phyloP scores from a whole-genome alignment of 352 stramenopile species.

The Thalassiosira hispida region DNA sequence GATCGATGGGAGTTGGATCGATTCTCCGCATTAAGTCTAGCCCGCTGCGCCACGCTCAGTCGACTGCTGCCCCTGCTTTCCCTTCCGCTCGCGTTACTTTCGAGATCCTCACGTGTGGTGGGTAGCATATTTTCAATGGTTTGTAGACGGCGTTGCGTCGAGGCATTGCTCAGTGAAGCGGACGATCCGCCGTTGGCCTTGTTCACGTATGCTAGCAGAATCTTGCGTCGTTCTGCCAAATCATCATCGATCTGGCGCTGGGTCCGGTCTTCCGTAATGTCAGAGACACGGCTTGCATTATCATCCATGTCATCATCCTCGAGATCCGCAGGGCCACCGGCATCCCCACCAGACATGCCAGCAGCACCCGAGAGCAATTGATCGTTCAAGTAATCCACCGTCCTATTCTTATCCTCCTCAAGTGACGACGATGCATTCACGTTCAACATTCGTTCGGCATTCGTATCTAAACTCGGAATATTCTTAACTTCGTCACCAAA shows the following conservation, averaged over 20 bases:
- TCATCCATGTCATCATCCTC: constrained; percentile 42
- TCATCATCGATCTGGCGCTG: constrained; percentile 57
- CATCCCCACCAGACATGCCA: background rate
- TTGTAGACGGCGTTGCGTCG: constrained; percentile 36
- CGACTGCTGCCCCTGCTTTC: constrained; percentile 36
- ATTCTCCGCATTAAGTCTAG: constrained; percentile 66
- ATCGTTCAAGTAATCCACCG: constrained; percentile 14
- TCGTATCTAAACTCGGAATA: constrained; percentile 12
- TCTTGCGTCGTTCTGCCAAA: constrained; percentile 50
- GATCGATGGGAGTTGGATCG: constrained; percentile 54
- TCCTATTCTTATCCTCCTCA: background rate
- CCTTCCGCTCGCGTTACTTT: constrained; percentile 30
- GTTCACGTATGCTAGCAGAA: constrained; percentile 49
- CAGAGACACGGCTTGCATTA: constrained; percentile 44
- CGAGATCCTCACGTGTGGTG: constrained; percentile 7
- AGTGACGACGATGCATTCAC: background rate
- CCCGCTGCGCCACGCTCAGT: constrained; percentile 67
- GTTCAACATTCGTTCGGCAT: constrained; percentile 20
- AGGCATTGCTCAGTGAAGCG: constrained; percentile 28
- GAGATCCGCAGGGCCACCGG: constrained; percentile 2
- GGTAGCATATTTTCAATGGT: constrained; percentile 54
- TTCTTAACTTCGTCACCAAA: constrained; percentile 4
- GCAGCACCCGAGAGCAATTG: background rate
- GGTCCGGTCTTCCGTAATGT: constrained; percentile 54
- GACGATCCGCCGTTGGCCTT: constrained; percentile 25